phyloP scores from a whole-genome alignment of 2,329 filamentous ascomycete species.

The Pyrenophora seminiperda region DNA sequence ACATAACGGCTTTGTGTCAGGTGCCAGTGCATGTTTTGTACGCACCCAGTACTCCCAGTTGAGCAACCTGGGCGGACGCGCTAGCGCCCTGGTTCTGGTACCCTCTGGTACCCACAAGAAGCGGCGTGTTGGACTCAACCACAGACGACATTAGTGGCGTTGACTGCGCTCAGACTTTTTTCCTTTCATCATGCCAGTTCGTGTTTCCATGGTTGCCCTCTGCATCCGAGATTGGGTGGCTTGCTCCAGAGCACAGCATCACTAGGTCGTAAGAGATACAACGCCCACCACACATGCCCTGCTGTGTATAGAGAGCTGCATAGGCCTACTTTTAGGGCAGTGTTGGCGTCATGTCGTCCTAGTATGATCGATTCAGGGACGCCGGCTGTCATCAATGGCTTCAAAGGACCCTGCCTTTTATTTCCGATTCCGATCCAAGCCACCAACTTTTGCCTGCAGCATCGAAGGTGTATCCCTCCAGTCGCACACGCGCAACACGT shows the following conservation, averaged over 20 bases:
- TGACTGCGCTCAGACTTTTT: too few species aligned
- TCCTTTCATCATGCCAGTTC: too few species aligned
- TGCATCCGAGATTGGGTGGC: conserved; percentile 31
- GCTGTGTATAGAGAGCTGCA: conserved; percentile 27
- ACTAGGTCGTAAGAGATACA: conserved; percentile 18
- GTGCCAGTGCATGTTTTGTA: conserved; percentile 39
- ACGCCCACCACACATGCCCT: conserved; percentile 15
- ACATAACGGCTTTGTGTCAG: conserved; percentile 41
- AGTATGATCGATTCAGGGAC: background rate
- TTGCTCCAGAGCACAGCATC: conserved; percentile 26
- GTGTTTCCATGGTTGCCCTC: conserved; percentile 15
- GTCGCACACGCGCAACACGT: conserved; percentile 30
- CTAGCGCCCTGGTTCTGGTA: too few species aligned
- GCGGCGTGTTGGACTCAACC: conserved; percentile 6
- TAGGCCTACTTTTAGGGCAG: conserved; percentile 7
- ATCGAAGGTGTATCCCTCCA: conserved; percentile 20
- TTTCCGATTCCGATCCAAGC: conserved; percentile 26
- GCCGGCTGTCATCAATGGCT: background rate
- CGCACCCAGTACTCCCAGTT: conserved; percentile 10
- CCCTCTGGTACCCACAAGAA: conserved; percentile 7
- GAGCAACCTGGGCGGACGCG: conserved; percentile 1
- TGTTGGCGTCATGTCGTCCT: conserved; percentile 10
- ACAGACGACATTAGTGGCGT: too few species aligned
- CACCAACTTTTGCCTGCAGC: conserved; percentile 31
- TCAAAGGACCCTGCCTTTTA: background rate